Evolutionary conservation across 1,284 basidiomycete species (phyloP).

Genomic region (Cutaneotrichosporon sp.): DNA sequence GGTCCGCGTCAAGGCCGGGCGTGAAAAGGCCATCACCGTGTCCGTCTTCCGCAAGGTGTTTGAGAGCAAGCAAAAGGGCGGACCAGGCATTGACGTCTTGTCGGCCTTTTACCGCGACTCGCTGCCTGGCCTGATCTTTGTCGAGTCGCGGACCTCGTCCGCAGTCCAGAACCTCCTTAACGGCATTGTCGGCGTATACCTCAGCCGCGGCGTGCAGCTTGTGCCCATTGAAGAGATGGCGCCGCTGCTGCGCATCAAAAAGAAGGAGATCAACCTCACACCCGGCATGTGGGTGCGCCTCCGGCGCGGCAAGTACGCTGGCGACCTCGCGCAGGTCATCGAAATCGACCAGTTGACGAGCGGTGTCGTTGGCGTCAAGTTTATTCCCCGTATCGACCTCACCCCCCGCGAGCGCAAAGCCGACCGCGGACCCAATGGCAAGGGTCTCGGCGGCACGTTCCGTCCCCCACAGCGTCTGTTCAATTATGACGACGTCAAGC

Average conservation of each 20-base stretch:
- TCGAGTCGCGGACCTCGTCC: slow-evolving; percentile 83
- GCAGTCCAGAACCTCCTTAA: slow-evolving; percentile 79
- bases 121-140: slow-evolving; percentile 88
- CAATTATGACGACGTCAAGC: slow-evolving; percentile 87
- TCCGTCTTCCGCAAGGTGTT: slow-evolving; percentile 89
- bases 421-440: slow-evolving; percentile 51
- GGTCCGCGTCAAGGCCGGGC: slow-evolving; percentile 84
- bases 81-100: slow-evolving; percentile 67
- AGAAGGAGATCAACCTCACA: slow-evolving; percentile 78
- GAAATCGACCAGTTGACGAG: slow-evolving; percentile 86
- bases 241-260: slow-evolving; percentile 89
- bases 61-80: slow-evolving; percentile 45
- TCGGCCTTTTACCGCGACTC: slow-evolving; percentile 96
- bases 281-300: slow-evolving; percentile 93
- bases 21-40: slow-evolving; percentile 87
- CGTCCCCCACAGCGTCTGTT: slow-evolving; percentile 89
- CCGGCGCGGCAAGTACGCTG: slow-evolving; percentile 86
- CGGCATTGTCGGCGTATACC: slow-evolving; percentile 88
- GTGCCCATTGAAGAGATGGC: slow-evolving; percentile 99
- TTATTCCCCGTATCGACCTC: slow-evolving; percentile 94
- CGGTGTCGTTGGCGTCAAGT: slow-evolving; percentile 70
- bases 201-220: slow-evolving; percentile 66
- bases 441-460: slow-evolving; percentile 21
- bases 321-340: slow-evolving; percentile 91
- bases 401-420: slow-evolving; percentile 79